Base-by-base conservation (phyloP, 495 filamentous ascomycete genomes). In the Clohesyomyces aquaticus region DNA sequence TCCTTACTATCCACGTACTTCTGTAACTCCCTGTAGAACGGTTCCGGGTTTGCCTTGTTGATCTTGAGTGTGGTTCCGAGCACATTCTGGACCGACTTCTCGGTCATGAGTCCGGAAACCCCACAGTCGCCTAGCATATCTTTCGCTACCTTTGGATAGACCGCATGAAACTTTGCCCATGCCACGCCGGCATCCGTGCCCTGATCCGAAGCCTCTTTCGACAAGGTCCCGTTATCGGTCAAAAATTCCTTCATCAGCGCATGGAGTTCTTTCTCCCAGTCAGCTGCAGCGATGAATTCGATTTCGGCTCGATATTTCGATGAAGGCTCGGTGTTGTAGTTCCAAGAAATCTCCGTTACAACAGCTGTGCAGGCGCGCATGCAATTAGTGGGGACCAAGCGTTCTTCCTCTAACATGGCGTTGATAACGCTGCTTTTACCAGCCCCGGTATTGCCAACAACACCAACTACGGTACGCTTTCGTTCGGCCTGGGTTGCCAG, bases 341-440 rank as follows among this genome's bases (percentile, higher is more conserved):
- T 72, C 66, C 60, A 90, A 0, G 85, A 84, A 14, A 90, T 81
- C 65, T 89, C 87, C 0, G 82, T 88, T 0, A 84, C 81, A 10
- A 84, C 83, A 0, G 87, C 86, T 2, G 87, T 90, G 61, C 85
- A 88, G 9, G 85, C 87, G 59, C 84, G 75, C 82, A 84, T 85
- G 65, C 81, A 83, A 54, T 83, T 82, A 14, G 82, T 84, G 16
- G 81, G 76, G 3, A 83, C 75, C 22, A 82, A 70, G 0, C 74
- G 73, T 50, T 83, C 78, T 41, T 61, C 72, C 45, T 73, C 73
- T 14, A 75, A 65, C 51, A 75, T 55, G 9, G 73, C 73, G 45
- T 75, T 75, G 35, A 75, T 73, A 11, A 73, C 67, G 43, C 65
- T 67, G 42, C 61, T 71, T 32, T 75, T 75, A 16, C 73, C 73